Evolutionary conservation across 2,329 filamentous ascomycete genomes (phyloP), one percentile per base, ranked within the genome.

Genomic region (Tolypocladium sp.): DNA sequence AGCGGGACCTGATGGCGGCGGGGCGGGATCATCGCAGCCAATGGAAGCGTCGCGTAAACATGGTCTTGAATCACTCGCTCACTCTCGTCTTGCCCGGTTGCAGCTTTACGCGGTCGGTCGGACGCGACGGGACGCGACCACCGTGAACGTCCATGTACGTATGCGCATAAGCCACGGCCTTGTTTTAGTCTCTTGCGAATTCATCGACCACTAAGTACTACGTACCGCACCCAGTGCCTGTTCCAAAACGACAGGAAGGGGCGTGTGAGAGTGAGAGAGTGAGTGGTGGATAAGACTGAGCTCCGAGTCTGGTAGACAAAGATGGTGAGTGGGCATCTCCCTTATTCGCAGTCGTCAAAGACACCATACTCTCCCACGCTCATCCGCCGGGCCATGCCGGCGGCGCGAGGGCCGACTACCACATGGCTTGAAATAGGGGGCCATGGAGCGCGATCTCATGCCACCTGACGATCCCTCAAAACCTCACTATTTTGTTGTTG

Each of bases 31-130:
- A 7, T 15, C 20, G 3, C 22, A 27, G 40, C 58, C 44, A 44
- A 56, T 59, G 46, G 44, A 25, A 15, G 30, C 22, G 27, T 4
- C 4, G 22, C 22, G 51, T 20, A 22, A 38, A n/a, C 22, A 51
- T 33, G 46, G 58, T 57, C 55, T 22, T 37, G 49, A 13, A 37
- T 12, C 30, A 5, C 27, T 51, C 46, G 3, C 25, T 27, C 37
- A 1, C 49, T 17, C 27, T 10, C 59, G 56, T 35, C 15, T 20
- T 27, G 27, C 37, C 57, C 57, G 57, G 54, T 62, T 63, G 67
- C 68, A 61, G 67, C 73, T 74, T 74, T 72, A 74, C 73, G 71
- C 73, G 72, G 66, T 64, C 54, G 61, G 62, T 64, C 54, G 61
- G 62, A 68, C 70, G 68, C 66, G 67, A 38, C 57, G 40, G 37